Conservation (phyloP, 2,329 filamentous ascomycete species). For the Xylariaceae sp. region DNA sequence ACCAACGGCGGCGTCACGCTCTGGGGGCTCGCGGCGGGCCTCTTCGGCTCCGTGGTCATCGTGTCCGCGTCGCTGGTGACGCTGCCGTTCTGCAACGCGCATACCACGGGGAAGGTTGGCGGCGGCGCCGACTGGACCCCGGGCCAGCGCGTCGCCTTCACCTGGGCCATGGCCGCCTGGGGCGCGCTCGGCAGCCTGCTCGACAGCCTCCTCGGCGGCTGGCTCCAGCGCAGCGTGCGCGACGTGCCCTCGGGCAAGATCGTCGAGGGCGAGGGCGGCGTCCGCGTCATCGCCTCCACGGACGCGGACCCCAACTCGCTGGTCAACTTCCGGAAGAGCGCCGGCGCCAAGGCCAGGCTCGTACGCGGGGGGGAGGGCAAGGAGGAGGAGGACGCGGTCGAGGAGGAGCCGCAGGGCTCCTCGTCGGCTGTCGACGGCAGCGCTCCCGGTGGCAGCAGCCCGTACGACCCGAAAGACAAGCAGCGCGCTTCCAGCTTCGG, state of each 20-base stretch:
- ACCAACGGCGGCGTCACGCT: conserved; percentile 90
- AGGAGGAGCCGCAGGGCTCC: conserved; percentile 2
- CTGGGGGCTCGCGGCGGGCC: conserved; percentile 64
- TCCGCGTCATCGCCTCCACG: conserved; percentile 43
- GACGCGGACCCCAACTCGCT: conserved; percentile 16
- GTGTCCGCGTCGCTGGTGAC: conserved; percentile 57
- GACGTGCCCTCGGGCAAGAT: conserved; percentile 81
- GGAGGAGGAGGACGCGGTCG: conserved; percentile 33
- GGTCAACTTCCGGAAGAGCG: conserved; percentile 25
- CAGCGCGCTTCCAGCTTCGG: conserved; percentile 46
- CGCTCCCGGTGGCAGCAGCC: conserved; percentile 28
- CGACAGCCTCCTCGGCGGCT: conserved; percentile 79
- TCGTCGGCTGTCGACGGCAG: conserved; percentile 29
- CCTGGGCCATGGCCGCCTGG: conserved; percentile 58
- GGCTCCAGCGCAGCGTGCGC: conserved; percentile 78
- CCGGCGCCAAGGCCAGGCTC: conserved; percentile 33
- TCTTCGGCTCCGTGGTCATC: conserved; percentile 66
- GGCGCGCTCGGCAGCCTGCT: conserved; percentile 74
- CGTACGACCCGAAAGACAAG: conserved; percentile 43
- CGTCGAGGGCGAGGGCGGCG: conserved; percentile 76
- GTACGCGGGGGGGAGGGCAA: conserved; percentile 37
- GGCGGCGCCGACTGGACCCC: conserved; percentile 43
- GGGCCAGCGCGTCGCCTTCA: conserved; percentile 37
- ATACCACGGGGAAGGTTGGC: conserved; percentile 29
- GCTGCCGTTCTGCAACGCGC: conserved; percentile 56